Conservation (phyloP, 2,329 filamentous ascomycete genomes). For the Stemphylium lycopersici region DNA sequence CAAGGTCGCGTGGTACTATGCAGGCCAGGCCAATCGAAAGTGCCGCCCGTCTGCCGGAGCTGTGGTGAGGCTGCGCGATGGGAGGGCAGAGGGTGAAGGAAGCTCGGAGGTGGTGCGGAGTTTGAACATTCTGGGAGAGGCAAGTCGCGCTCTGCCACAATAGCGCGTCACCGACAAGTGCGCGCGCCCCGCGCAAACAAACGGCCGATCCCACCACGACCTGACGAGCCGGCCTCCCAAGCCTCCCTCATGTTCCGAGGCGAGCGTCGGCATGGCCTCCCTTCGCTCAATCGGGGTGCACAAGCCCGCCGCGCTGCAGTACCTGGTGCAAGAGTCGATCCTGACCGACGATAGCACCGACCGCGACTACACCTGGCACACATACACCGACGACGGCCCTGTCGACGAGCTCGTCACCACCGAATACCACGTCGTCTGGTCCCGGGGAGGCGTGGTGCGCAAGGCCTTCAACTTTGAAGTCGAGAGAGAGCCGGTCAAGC, state of each 20-base stretch:
- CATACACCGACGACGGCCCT: constrained; percentile 57
- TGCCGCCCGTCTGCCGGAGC: not conserved
- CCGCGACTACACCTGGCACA: constrained; percentile 78
- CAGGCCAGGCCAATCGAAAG: not conserved
- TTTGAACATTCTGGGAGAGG: constrained; percentile 16
- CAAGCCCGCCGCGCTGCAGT: constrained; percentile 80
- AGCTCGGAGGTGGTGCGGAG: constrained; percentile 20
- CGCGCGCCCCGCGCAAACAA: constrained; percentile 27
- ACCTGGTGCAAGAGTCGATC: constrained; percentile 81
- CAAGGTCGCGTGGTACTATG: not conserved
- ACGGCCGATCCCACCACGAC: constrained; percentile 13
- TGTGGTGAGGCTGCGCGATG: not conserved
- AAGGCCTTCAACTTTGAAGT: constrained; percentile 85
- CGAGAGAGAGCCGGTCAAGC: constrained; percentile 84
- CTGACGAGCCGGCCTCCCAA: constrained; percentile 7
- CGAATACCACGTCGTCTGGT: constrained; percentile 82
- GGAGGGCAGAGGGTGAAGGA: constrained; percentile 10
- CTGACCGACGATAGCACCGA: constrained; percentile 70
- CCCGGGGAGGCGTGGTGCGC: constrained; percentile 80
- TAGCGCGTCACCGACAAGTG: constrained; percentile 30
- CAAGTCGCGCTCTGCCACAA: constrained; percentile 32
- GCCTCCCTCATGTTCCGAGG: constrained; percentile 41
- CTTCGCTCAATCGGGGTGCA: constrained; percentile 91
- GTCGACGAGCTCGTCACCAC: constrained; percentile 85
- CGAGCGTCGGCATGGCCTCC: constrained; percentile 72